phyloP scores from a whole-genome alignment of 225 moss, liverwort and hornwort genomes.

The Straminergon stramineum region DNA sequence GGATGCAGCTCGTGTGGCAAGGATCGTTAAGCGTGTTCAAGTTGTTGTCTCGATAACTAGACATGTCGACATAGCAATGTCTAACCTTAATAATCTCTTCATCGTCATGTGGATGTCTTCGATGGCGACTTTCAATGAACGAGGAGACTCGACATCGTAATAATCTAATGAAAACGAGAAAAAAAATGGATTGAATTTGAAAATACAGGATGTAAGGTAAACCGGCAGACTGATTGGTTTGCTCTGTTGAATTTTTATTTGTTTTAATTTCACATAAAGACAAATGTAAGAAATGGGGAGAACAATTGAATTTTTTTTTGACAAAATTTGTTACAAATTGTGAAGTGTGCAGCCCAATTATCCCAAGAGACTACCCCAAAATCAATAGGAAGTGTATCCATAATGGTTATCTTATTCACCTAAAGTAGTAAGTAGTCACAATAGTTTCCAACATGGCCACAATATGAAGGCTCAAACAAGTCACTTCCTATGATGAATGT shows the following conservation, averaged over 20 bases:
- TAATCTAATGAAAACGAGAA: neutral
- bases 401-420: neutral
- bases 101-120: neutral
- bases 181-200: neutral
- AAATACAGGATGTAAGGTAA: neutral
- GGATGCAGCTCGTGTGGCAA: neutral
- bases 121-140: neutral
- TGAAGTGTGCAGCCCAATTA: neutral
- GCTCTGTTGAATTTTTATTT: neutral
- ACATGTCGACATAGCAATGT: neutral
- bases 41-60: neutral
- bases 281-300: neutral
- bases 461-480: neutral
- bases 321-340: neutral
- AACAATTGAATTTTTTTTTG: neutral
- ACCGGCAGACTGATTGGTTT: neutral
- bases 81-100: neutral
- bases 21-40: neutral
- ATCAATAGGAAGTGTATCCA: neutral
- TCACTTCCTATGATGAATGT: neutral
- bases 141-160: neutral
- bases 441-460: neutral
- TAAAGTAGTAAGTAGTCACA: too few relatives aligned
- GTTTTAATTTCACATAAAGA: neutral
- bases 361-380: neutral